phyloP scores from a whole-genome alignment of 768 basidiomycete species.

The Cubamyces lactineus region DNA sequence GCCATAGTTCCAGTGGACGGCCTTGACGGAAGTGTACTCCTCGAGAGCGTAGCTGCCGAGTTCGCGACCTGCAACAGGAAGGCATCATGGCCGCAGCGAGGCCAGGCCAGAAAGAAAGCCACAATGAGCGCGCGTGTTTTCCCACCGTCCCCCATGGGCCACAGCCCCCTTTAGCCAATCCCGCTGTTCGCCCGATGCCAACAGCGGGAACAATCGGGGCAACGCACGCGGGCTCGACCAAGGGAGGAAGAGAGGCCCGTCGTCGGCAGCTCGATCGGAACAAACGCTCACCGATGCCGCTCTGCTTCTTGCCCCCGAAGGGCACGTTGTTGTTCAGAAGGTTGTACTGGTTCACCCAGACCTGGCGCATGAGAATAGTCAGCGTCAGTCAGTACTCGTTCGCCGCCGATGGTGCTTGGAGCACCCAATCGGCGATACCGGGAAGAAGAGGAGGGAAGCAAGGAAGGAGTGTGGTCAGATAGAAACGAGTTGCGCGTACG shows the following conservation, averaged over 20 bases:
- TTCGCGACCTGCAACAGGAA: constrained; percentile 66
- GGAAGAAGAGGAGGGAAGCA: neutral
- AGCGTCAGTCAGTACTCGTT: neutral
- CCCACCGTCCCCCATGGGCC: neutral
- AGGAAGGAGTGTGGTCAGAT: too few relatives aligned
- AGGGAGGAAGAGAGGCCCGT: neutral
- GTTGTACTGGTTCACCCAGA: constrained; percentile 94
- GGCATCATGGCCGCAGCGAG: neutral
- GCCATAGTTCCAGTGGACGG: constrained; percentile 88
- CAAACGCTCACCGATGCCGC: constrained; percentile 70
- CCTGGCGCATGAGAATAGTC: constrained; percentile 42
- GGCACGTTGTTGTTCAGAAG: constrained; percentile 85
- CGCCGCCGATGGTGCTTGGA: neutral
- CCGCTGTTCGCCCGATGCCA: constrained; percentile 21
- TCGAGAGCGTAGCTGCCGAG: constrained; percentile 84
- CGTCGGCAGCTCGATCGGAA: neutral
- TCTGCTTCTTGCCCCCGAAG: constrained; percentile 95
- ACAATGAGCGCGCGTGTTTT: constrained; percentile 15
- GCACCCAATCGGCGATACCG: neutral
- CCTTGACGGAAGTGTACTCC: constrained; percentile 82
- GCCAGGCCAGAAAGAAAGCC: neutral
- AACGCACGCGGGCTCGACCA: neutral
- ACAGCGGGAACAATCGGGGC: constrained; percentile 6
- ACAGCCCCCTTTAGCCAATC: constrained; percentile 15
- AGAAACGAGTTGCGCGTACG: neutral